Percentiles rank a stretch among this genome's conserved stretches.
Evolutionary conservation across 2,329 filamentous ascomycete genomes (phyloP).

Genomic region (Metarhizium robertsii): DNA sequence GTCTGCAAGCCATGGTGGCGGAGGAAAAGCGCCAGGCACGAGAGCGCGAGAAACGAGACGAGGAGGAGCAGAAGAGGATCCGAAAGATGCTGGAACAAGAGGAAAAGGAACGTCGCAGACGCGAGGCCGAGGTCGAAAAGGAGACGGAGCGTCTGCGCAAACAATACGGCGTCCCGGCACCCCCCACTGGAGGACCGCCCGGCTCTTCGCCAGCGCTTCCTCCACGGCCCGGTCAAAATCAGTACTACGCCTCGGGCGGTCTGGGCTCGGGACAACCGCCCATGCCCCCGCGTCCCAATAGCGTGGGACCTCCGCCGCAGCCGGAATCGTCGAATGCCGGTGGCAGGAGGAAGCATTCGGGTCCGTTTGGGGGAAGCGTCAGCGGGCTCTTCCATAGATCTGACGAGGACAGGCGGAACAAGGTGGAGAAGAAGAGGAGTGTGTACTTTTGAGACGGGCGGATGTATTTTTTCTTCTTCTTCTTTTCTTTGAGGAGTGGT

Average conservation of each 20-base stretch:
- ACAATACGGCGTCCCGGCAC: constrained; percentile 53
- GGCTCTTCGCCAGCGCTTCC: constrained; percentile 24
- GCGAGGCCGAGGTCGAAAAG: constrained; percentile 54
- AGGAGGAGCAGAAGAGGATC: constrained; percentile 44
- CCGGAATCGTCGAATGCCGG: constrained; percentile 1
- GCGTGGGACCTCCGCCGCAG: constrained; percentile 30
- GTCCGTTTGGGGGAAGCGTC: constrained; percentile 32
- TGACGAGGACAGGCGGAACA: constrained; percentile 30
- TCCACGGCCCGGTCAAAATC: constrained; percentile 14
- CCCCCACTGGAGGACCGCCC: constrained; percentile 20
- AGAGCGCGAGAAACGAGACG: constrained; percentile 47
- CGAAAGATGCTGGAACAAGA: constrained; percentile 59
- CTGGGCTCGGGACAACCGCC: constrained; percentile 18
- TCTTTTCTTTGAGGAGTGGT: background rate
- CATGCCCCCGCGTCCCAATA: constrained; percentile 36
- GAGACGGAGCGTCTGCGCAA: constrained; percentile 75
- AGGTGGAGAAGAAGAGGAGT: constrained; percentile 39
- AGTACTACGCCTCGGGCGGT: constrained; percentile 7
- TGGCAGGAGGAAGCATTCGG: constrained; percentile 18
- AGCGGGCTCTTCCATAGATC: constrained; percentile 32
- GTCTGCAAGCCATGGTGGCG: constrained; percentile 49
- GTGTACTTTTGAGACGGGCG: constrained; percentile 27
- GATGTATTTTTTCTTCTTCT: background rate
- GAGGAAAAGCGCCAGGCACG: constrained; percentile 41
- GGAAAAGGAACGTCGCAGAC: constrained; percentile 44